Evolutionary conservation across 2,329 filamentous ascomycete genomes (phyloP).

Genomic region (Pezicula carpinea): DNA sequence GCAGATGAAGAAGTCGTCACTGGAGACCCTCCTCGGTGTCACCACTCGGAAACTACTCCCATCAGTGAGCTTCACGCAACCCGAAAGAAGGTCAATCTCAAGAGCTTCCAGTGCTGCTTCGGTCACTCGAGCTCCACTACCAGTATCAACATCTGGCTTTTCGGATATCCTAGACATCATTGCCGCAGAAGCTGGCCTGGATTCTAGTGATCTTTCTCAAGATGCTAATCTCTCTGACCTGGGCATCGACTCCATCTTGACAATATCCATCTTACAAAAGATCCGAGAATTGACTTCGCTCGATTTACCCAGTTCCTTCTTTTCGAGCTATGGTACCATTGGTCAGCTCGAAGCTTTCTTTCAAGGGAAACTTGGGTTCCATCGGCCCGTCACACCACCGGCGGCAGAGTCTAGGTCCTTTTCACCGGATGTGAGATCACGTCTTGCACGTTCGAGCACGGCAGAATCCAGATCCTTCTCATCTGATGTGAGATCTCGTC

Average conservation of each 20-base stretch:
- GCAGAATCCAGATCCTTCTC: too few species aligned
- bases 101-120: too few species aligned
- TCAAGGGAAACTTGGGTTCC: neutral
- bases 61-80: slow-evolving; percentile 36
- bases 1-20: slow-evolving; percentile 1
- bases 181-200: slow-evolving; percentile 48
- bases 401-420: neutral
- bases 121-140: neutral
- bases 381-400: neutral
- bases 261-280: slow-evolving; percentile 2
- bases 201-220: slow-evolving; percentile 47
- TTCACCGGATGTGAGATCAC: too few species aligned
- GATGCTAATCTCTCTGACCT: slow-evolving; percentile 49
- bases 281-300: slow-evolving; percentile 1
- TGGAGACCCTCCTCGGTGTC: slow-evolving; percentile 6
- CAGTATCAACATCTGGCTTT: neutral
- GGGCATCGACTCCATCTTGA: slow-evolving; percentile 52
- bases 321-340: neutral
- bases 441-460: too few species aligned
- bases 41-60: slow-evolving; percentile 39
- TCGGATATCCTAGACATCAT: slow-evolving; percentile 56
- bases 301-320: slow-evolving; percentile 3
- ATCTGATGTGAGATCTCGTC: too few species aligned
- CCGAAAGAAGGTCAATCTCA: neutral
- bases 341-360: neutral